These are phyloP conservation scores for Trichoderma sp. DNA, from an alignment of 2,329 filamentous ascomycete genomes.

Conservation along the genomic window DNA sequence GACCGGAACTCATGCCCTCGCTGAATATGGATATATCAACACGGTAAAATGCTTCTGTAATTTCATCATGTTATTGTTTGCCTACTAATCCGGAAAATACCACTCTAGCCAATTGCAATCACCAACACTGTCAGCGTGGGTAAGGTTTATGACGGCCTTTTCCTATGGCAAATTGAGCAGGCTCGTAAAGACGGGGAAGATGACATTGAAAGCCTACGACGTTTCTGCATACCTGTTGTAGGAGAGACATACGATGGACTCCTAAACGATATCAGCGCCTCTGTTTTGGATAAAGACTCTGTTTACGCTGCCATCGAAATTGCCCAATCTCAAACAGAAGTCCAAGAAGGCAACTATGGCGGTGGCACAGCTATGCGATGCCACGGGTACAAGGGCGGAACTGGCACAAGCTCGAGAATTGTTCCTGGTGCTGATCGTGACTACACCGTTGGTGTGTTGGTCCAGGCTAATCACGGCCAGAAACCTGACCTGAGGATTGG, in stretches of 20 bases:
- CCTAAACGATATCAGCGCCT: neutral
- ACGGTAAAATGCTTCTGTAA: neutral
- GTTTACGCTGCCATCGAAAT: neutral
- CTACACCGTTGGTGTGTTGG: neutral
- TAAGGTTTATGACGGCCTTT: neutral
- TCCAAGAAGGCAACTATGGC: neutral
- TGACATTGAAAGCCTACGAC: neutral
- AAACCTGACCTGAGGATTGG: neutral
- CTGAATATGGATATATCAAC: constrained; percentile 1
- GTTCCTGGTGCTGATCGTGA: neutral
- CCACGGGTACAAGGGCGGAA: neutral
- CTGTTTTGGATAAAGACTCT: neutral
- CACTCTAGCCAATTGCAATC: neutral
- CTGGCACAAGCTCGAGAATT: neutral
- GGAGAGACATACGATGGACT: neutral
- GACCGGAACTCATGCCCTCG: neutral
- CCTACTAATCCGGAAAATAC: neutral
- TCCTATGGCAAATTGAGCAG: neutral
- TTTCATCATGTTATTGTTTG: neutral
- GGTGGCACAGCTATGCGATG: neutral
- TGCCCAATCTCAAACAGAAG: neutral
- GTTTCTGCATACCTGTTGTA: neutral
- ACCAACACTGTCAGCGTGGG: constrained; percentile 1
- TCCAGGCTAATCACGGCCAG: neutral
- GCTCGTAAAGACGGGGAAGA: neutral